Conservation (phyloP, 352 stramenopile species). For the Pythium angustatum region DNA sequence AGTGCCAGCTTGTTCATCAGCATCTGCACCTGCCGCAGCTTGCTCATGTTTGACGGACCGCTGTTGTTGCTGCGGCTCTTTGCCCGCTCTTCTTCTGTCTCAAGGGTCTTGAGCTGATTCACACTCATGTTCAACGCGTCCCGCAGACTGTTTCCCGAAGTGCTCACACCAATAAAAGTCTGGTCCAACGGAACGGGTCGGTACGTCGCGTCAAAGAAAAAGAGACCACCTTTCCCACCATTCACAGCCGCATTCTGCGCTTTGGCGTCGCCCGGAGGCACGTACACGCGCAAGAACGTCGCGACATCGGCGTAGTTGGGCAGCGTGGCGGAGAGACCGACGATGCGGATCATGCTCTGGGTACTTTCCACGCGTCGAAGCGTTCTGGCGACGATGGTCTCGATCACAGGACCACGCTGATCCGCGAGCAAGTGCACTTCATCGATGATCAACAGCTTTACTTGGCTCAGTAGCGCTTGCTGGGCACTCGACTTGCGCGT, state of each 20-base stretch:
- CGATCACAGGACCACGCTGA: slow-evolving; percentile 98
- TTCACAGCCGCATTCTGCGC: slow-evolving; percentile 76
- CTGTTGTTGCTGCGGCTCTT: slow-evolving; percentile 18
- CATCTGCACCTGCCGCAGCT: slow-evolving; percentile 60
- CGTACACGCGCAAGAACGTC: slow-evolving; percentile 95
- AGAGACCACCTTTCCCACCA: slow-evolving; percentile 89
- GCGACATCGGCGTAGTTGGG: slow-evolving; percentile 99
- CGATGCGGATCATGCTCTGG: slow-evolving; percentile 97
- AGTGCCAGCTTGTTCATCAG: slow-evolving; percentile 88
- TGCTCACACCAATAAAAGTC: slow-evolving; percentile 97
- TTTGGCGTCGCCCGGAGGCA: slow-evolving; percentile 47
- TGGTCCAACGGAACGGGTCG: slow-evolving; percentile 98
- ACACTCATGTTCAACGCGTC: slow-evolving; percentile 60
- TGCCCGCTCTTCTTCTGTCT: slow-evolving; percentile 44
- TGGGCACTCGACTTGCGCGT: slow-evolving; percentile 96
- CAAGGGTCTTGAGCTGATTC: slow-evolving; percentile 44
- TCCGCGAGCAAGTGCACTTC: slow-evolving; percentile 99
- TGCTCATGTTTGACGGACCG: slow-evolving; percentile 46
- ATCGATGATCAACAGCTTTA: slow-evolving; percentile 99
- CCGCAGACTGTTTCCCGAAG: slow-evolving; percentile 54
- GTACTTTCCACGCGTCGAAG: slow-evolving; percentile 97
- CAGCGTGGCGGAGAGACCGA: slow-evolving; percentile 98
- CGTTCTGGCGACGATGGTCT: slow-evolving; percentile 98
- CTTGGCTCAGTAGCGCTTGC: slow-evolving; percentile 86
- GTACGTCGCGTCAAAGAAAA: slow-evolving; percentile 98